Conservation (phyloP, 495 filamentous ascomycete species). For the Hypoxylon fragiforme region DNA sequence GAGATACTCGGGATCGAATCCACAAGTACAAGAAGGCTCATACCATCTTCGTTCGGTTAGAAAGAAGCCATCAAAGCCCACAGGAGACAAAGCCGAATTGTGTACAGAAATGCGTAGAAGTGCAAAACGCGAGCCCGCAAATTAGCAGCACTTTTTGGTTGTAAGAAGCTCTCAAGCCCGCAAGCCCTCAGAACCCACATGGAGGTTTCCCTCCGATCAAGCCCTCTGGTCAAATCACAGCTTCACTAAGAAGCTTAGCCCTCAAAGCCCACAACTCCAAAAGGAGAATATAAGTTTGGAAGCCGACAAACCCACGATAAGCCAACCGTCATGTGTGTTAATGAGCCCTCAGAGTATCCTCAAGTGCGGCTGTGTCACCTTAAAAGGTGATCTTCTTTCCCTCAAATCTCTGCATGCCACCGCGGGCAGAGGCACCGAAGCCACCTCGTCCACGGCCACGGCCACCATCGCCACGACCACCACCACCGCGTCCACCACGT, state of each 20-base stretch:
- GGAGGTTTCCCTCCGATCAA: constrained; percentile 45
- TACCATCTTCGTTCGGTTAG: constrained; percentile 45
- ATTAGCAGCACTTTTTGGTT: constrained; percentile 6
- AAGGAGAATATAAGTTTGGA: constrained; percentile 45
- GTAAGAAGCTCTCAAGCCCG: constrained; percentile 39
- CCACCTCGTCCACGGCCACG: constrained; percentile 50
- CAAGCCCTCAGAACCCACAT: constrained; percentile 47
- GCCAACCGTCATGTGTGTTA: constrained; percentile 45
- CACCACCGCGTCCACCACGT: constrained; percentile 45
- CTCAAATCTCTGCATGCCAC: constrained; percentile 62
- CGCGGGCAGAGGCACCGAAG: constrained; percentile 40
- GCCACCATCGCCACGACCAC: constrained; percentile 50
- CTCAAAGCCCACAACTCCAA: constrained; percentile 54
- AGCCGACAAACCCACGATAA: constrained; percentile 57
- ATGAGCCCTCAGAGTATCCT: constrained; percentile 46
- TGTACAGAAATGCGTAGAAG: constrained; percentile 27
- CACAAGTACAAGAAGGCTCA: constrained; percentile 47
- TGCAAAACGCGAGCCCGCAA: constrained; percentile 35
- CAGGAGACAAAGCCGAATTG: constrained; percentile 44
- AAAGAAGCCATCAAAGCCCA: constrained; percentile 48
- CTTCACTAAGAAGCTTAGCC: constrained; percentile 46
- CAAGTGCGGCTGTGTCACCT: constrained; percentile 46
- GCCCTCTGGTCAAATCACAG: constrained; percentile 55
- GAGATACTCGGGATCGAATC: constrained; percentile 34
- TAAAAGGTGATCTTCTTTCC: constrained; percentile 93